Conservation (phyloP, 2,329 filamentous ascomycete genomes). For the Blastomyces gilchristii region DNA sequence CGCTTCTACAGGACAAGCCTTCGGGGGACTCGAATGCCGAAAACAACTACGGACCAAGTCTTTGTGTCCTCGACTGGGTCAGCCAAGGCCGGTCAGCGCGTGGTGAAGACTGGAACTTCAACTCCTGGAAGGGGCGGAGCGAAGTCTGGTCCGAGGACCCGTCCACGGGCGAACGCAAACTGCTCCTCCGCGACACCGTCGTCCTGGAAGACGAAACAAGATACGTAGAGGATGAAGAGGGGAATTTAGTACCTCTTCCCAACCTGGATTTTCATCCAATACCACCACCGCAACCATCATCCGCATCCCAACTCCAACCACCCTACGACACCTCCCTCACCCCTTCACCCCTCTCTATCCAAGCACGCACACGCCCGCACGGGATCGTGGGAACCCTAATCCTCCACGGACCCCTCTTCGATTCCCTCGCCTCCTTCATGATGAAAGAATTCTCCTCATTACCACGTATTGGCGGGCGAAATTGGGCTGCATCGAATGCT, state of each 20-base stretch:
- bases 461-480: conserved; percentile 71
- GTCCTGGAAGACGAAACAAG: conserved; percentile 52
- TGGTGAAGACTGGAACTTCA: conserved; percentile 81
- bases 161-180: conserved; percentile 40
- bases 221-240: background rate
- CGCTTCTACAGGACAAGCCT: conserved; percentile 28
- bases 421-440: conserved; percentile 60
- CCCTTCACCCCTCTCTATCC: conserved; percentile 19
- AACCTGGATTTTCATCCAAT: background rate
- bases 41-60: conserved; percentile 35
- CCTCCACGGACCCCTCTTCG: conserved; percentile 61
- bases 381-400: conserved; percentile 78
- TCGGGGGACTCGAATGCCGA: background rate
- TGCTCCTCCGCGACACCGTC: conserved; percentile 78
- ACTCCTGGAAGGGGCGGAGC: conserved; percentile 70
- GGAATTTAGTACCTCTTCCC: background rate
- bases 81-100: conserved; percentile 74
- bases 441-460: conserved; percentile 65
- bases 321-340: background rate
- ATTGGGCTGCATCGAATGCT: conserved; percentile 46
- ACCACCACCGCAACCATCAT: background rate
- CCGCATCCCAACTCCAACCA: background rate
- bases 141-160: conserved; percentile 50
- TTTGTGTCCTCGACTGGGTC: conserved; percentile 91
- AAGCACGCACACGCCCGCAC: conserved; percentile 59